Evolutionary conservation across 2,329 filamentous ascomycete species (phyloP), one percentile per base, ranked within the genome.

Genomic region (Arthrobotrys sinensis): DNA sequence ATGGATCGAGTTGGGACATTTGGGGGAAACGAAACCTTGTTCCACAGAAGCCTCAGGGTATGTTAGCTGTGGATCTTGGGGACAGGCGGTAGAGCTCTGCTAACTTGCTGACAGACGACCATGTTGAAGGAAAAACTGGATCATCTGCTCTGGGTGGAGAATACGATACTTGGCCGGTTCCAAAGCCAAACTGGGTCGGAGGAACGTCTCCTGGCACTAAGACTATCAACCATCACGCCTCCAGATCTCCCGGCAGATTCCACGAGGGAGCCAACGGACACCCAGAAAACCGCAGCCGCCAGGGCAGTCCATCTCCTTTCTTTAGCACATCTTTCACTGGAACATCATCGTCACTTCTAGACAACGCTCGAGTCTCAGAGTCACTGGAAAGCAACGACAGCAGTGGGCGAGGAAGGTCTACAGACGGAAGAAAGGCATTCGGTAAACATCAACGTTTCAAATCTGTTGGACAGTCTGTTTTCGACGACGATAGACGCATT

Each of bases 61-160:
- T 46, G 24, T 66, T 60, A 16, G 32, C 46, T 48, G 48, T 6
- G 14, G 16, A 52, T 40, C 7, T 45, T n/a, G 32, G 66, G 19
- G 45, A 38, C 10, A 5, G 28, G 24, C 34, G 32, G 34, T 50
- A 40, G 24, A 11, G 52, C 28, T 6, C 34, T 32, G 28, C 75
- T 71, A 68, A 71, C 24, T 24, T 16, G 5, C 14, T 34, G 24
- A 11, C 38, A 68, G 75, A 72, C 16, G 75, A 78, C 12, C 75
- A 78, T 45, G 75, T 81, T 52, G 80, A 82, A 43, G 78, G 72
- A n/a, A 81, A 81, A 78, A 80, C 81, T 78, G 80, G 81, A 28
- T 81, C 80, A 16, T 80, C 80, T 36, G 79, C 80, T 43, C 76
- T 82, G 57, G 76, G 80, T 48, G 81, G 81, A 46, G 80, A 80